These are phyloP conservation scores for Penicillium dipodomyicola DNA, from an alignment of 495 filamentous ascomycete genomes.

Conservation along the genomic window DNA sequence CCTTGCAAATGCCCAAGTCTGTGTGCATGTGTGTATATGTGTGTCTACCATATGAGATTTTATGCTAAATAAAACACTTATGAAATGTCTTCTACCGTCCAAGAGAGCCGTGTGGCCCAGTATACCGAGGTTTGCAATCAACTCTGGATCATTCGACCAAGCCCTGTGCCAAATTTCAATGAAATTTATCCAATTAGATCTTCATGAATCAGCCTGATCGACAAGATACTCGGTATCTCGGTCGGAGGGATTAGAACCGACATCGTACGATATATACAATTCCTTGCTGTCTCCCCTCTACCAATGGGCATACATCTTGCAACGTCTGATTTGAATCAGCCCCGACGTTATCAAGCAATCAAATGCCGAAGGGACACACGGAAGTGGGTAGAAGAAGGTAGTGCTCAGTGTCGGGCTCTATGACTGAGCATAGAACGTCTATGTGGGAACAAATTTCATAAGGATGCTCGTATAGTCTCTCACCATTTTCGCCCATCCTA, in stretches of 20 bases:
- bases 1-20: background rate
- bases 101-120: background rate
- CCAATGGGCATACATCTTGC: no score
- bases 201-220: background rate
- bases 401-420: no score
- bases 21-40: background rate
- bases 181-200: background rate
- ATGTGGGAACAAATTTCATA: no score
- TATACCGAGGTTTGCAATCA: slow-evolving; percentile 17
- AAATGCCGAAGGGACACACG: no score
- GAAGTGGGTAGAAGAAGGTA: no score
- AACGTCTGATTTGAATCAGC: no score
- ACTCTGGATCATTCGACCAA: slow-evolving; percentile 6
- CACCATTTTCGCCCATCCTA: no score
- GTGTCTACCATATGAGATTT: background rate
- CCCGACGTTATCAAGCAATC: no score
- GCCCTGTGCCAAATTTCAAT: background rate
- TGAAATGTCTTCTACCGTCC: background rate
- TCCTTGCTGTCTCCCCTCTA: background rate
- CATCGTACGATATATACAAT: slow-evolving; percentile 18
- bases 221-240: slow-evolving; percentile 13
- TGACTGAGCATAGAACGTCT: no score
- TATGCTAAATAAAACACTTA: background rate
- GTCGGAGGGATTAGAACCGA: slow-evolving; percentile 17
- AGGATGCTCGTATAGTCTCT: no score